Conservation (phyloP, 2,329 filamentous ascomycete species). For the Apiospora rasikravindrae region DNA sequence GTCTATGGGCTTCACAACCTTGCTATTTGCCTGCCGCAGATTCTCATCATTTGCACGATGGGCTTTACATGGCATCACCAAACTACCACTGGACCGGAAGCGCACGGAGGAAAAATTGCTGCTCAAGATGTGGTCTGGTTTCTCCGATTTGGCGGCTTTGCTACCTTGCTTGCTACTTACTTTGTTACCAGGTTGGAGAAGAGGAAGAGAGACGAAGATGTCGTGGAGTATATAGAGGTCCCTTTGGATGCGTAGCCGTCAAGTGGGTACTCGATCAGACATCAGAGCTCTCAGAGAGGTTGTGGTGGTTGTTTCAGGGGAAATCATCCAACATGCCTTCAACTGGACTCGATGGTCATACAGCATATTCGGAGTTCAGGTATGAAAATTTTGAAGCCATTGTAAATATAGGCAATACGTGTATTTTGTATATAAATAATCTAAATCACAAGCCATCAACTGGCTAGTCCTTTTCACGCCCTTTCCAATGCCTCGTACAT, state of each 20-base stretch:
- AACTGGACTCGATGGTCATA: too few relatives aligned
- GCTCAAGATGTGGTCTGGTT: conserved; percentile 13
- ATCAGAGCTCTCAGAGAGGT: too few relatives aligned
- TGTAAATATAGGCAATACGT: too few relatives aligned
- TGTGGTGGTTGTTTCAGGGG: too few relatives aligned
- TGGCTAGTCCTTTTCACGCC: too few relatives aligned
- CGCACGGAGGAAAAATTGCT: neutral
- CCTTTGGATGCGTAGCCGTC: neutral
- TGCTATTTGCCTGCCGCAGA: conserved; percentile 12
- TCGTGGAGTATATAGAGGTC: neutral
- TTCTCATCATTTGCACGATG: conserved; percentile 13
- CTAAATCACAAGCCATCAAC: too few relatives aligned
- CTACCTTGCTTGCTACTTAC: conserved; percentile 1
- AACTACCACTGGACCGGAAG: too few relatives aligned
- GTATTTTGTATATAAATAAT: too few relatives aligned
- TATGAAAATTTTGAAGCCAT: too few relatives aligned
- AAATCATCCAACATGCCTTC: too few relatives aligned
- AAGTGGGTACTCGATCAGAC: neutral
- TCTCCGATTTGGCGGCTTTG: conserved; percentile 8
- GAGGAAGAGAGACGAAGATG: neutral
- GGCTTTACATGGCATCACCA: neutral
- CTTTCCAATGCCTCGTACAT: too few relatives aligned
- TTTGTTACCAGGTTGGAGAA: conserved; percentile 6
- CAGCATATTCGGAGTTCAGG: too few relatives aligned
- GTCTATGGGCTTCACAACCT: conserved; percentile 13